Evolutionary conservation across 1,139 yeast genomes (phyloP).

Genomic region (Nakaseomyces uthaithaninus): DNA sequence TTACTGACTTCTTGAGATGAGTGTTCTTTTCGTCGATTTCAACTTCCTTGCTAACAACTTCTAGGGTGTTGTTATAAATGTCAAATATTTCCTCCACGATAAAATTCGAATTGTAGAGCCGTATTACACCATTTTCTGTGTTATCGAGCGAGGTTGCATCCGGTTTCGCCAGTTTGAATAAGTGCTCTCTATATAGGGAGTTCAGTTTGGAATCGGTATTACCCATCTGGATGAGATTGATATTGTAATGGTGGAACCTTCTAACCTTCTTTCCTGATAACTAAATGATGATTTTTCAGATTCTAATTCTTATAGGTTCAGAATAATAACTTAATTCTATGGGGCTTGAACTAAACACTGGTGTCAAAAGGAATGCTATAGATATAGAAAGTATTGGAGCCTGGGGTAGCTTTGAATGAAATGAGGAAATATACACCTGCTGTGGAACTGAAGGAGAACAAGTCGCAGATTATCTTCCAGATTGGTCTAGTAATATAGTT

Average conservation of each 20-base stretch:
- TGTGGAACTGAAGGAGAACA: too few relatives aligned
- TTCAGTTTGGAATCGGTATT: constrained; percentile 56
- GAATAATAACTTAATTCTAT: neutral
- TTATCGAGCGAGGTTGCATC: constrained; percentile 36
- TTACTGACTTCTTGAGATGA: neutral
- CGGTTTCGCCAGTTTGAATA: constrained; percentile 45
- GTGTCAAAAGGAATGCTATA: neutral
- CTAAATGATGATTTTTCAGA: neutral
- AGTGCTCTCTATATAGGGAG: constrained; percentile 47
- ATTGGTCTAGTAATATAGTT: too few relatives aligned
- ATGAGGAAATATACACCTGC: too few relatives aligned
- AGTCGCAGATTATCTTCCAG: too few relatives aligned
- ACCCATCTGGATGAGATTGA: too few relatives aligned
- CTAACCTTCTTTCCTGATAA: too few relatives aligned
- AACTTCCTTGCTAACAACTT: neutral
- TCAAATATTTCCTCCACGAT: neutral
- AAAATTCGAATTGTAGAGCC: constrained; percentile 7
- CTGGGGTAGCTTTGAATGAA: too few relatives aligned
- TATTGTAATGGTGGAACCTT: too few relatives aligned
- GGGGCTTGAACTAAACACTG: neutral
- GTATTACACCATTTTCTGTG: constrained; percentile 4
- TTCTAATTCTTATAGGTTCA: neutral
- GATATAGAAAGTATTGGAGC: too few relatives aligned
- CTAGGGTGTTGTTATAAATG: neutral
- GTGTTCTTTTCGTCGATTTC: neutral